These are phyloP conservation scores for Aspergillus sp. DNA, from an alignment of 2,329 filamentous ascomycete genomes.

Conservation along the genomic window DNA sequence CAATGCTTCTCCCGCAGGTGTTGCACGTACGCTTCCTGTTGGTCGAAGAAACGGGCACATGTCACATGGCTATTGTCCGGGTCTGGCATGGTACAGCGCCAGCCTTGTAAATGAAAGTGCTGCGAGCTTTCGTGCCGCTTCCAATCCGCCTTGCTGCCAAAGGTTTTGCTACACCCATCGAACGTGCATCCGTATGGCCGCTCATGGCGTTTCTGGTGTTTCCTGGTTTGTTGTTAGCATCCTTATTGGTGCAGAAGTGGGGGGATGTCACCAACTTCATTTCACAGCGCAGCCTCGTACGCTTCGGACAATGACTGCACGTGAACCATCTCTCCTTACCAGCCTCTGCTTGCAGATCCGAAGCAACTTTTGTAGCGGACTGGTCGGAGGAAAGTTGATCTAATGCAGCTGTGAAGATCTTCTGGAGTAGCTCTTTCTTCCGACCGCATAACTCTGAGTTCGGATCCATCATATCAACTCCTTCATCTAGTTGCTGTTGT, in stretches of 20 bases:
- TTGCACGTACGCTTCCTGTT: conserved; percentile 51
- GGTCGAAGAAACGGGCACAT: conserved; percentile 56
- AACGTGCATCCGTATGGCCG: conserved; percentile 80
- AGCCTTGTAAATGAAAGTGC: conserved; percentile 65
- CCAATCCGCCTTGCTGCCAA: conserved; percentile 94
- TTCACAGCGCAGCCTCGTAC: conserved; percentile 27
- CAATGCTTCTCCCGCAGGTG: conserved; percentile 55
- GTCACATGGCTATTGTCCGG: conserved; percentile 14
- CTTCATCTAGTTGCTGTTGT: conserved; percentile 16
- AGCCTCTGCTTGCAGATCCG: not conserved
- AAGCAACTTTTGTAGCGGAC: not conserved
- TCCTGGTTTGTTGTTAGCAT: conserved; percentile 46
- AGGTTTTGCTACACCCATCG: conserved; percentile 59
- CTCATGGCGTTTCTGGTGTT: conserved; percentile 75
- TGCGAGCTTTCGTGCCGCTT: conserved; percentile 81
- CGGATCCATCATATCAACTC: conserved; percentile 13
- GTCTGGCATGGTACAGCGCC: conserved; percentile 55
- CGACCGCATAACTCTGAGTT: conserved; percentile 17
- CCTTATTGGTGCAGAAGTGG: not conserved
- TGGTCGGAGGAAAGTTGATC: conserved; percentile 15
- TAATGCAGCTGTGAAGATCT: conserved; percentile 23
- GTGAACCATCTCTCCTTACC: conserved; percentile 22
- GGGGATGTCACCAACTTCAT: conserved; percentile 26
- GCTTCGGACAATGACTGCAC: conserved; percentile 26
- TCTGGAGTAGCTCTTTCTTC: conserved; percentile 28